Conservation (phyloP, 2,329 filamentous ascomycete species). For the Dothideomycetidae sp. region DNA sequence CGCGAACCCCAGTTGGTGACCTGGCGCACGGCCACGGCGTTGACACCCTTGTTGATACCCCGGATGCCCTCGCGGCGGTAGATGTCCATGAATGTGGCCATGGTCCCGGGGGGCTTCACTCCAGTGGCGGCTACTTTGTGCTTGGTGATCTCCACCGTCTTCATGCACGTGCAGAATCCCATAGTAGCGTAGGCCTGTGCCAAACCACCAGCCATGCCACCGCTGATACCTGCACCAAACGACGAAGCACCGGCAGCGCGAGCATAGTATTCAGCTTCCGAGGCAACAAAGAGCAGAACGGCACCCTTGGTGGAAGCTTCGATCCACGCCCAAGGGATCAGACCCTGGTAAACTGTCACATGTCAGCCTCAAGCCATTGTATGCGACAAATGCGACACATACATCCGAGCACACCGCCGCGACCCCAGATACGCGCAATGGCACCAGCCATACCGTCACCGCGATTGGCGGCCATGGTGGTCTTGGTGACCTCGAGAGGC, state of each 20-base stretch:
- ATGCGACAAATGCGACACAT: constrained; percentile 34
- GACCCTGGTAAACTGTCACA: constrained; percentile 82
- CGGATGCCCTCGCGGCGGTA: constrained; percentile 86
- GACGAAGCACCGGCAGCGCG: constrained; percentile 62
- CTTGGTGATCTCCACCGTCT: constrained; percentile 99
- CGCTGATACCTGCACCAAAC: constrained; percentile 76
- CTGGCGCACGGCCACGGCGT: constrained; percentile 94
- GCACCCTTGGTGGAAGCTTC: constrained; percentile 99
- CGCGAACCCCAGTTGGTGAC: constrained; percentile 99
- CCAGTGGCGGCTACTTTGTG: constrained; percentile 80
- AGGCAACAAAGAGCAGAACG: constrained; percentile 96
- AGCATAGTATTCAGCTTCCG: constrained; percentile 92
- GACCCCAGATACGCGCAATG: constrained; percentile 77
- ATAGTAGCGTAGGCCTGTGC: constrained; percentile 98
- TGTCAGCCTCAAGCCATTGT: constrained; percentile 4
- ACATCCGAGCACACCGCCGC: constrained; percentile 91
- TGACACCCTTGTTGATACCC: constrained; percentile 97
- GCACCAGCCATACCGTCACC: constrained; percentile 71
- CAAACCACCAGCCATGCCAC: constrained; percentile 86
- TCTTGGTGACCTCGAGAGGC: constrained; percentile 98
- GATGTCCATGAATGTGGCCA: constrained; percentile 92
- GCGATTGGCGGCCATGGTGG: constrained; percentile 97
- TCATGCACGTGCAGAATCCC: constrained; percentile 99
- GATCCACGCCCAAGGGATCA: constrained; percentile 99
- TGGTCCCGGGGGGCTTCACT: constrained; percentile 76